These are phyloP conservation scores for Boletus fagicola DNA, from an alignment of 768 basidiomycete genomes.

Conservation along the genomic window DNA sequence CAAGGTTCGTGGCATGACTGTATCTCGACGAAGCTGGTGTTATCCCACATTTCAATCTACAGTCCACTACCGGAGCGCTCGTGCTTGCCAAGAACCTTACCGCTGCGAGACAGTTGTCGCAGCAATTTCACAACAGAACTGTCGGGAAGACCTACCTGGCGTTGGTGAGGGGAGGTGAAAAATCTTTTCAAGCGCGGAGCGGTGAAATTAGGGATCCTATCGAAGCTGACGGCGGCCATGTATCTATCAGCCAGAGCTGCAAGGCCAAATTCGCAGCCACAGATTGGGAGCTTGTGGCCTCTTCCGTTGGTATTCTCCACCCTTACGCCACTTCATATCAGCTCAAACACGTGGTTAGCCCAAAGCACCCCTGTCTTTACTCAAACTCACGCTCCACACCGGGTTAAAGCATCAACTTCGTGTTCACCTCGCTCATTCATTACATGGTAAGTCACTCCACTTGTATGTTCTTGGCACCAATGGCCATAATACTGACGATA, in stretches of 20 bases:
- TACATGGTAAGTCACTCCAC: slow-evolving; percentile 40
- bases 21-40: not conserved
- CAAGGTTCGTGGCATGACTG: slow-evolving; percentile 42
- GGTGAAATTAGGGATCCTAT: slow-evolving; percentile 47
- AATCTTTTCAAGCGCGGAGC: slow-evolving; percentile 41
- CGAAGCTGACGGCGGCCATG: slow-evolving; percentile 43
- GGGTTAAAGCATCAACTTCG: slow-evolving; percentile 72
- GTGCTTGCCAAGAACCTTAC: slow-evolving; percentile 48
- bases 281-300: slow-evolving; percentile 59
- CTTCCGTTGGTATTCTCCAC: slow-evolving; percentile 47
- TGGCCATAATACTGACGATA: slow-evolving; percentile 11
- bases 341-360: slow-evolving; percentile 33
- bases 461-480: not conserved
- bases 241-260: slow-evolving; percentile 32
- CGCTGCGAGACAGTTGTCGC: slow-evolving; percentile 47
- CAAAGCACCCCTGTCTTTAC: slow-evolving; percentile 51
- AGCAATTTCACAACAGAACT: slow-evolving; percentile 49
- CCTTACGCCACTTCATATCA: slow-evolving; percentile 17
- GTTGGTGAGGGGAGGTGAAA: slow-evolving; percentile 51
- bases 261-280: slow-evolving; percentile 33
- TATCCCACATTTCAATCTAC: not conserved
- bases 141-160: slow-evolving; percentile 64
- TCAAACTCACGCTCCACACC: slow-evolving; percentile 55
- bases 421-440: slow-evolving; percentile 54
- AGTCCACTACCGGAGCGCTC: slow-evolving; percentile 65